Evolutionary conservation across 192 early-diverging fungal genomes (phyloP), one percentile per base, ranked within the genome.

Genomic region (Lobulomyces angularis): DNA sequence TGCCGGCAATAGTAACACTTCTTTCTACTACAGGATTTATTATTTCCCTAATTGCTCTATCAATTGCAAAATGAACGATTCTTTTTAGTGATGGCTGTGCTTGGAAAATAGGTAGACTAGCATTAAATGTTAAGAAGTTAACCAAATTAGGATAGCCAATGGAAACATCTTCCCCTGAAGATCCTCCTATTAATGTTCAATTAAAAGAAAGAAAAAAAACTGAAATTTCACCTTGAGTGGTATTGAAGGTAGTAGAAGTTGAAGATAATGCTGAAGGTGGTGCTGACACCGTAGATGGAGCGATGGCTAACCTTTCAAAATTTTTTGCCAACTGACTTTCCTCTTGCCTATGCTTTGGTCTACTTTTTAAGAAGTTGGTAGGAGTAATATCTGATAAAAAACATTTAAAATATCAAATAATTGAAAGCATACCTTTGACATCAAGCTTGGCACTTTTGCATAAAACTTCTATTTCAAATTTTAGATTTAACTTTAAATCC

Each of bases 391-490:
- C 74, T 64, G 24, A 25, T 4, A 3, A 19, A 7, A 32, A 26
- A 8, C 22, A 17, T 22, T 21, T 9, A 63, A 37, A 16, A 58
- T 34, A 8, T 17, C 14, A 18, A 43, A 16, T 1, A 8, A 0
- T 19, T 2, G 1, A 40, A 21, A 19, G 14, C 46, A 37, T 25
- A 62, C 53, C 62, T 51, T 86, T 90, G 19, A 94, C 64, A 29
- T 88, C 86, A 22, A 97, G 40, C 23, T 60, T 55, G 31, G 73
- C 61, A 28, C 83, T 80, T 58, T 96, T 96, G 67, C 90, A 96
- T 26, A 98, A 66, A 4, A 98, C 90, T 61, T 98, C 94, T 35
- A 98, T 87, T 53, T 96, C 91, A 64, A 98, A 98, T 41, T 90
- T 94, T 27, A 94, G 76, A 41, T 89, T 93, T 27, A 96, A 68